These are phyloP conservation scores for Roridomyces roridus DNA, from an alignment of 768 basidiomycete species.

Conservation along the genomic window DNA sequence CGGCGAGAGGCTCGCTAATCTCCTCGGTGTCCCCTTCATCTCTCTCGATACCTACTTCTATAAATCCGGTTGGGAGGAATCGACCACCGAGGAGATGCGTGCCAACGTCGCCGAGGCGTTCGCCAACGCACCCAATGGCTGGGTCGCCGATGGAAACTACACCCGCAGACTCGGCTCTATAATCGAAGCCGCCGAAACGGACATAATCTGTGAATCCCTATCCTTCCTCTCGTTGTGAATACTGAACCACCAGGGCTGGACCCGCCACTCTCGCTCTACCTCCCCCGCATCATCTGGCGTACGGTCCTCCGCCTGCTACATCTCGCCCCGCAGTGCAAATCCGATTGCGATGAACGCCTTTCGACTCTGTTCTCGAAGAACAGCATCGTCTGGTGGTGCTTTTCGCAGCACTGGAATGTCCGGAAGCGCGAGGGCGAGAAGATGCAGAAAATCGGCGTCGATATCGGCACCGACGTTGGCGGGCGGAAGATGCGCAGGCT, in stretches of 20 bases:
- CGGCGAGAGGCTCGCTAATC: conserved; percentile 38
- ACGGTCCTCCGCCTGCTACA: conserved; percentile 55
- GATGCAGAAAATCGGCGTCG: conserved; percentile 41
- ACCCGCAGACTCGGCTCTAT: conserved; percentile 32
- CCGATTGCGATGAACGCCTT: conserved; percentile 54
- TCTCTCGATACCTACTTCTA: conserved; percentile 43
- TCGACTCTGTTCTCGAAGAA: conserved; percentile 47
- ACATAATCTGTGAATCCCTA: conserved; percentile 54
- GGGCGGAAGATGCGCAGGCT: conserved; percentile 51
- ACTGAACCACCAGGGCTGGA: conserved; percentile 60
- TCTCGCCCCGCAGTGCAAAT: conserved; percentile 45
- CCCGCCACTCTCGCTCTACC: conserved; percentile 63
- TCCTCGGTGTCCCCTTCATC: too few relatives aligned
- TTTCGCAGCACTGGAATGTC: conserved; percentile 43
- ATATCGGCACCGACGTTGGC: conserved; percentile 32
- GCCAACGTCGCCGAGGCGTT: conserved; percentile 34
- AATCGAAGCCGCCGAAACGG: conserved; percentile 47
- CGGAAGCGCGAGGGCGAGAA: conserved; percentile 32
- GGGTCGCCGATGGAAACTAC: conserved; percentile 63
- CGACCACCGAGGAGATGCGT: conserved; percentile 28
- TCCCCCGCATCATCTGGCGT: conserved; percentile 61
- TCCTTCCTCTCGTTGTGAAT: neutral
- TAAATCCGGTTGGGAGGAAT: conserved; percentile 41
- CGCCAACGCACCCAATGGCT: conserved; percentile 42
- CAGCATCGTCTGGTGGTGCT: conserved; percentile 58